A percentile compares a stretch with the other conserved stretches of the same genome.
Evolutionary conservation across 352 stramenopile species (phyloP).

Genomic region (Pythium folliculosum): DNA sequence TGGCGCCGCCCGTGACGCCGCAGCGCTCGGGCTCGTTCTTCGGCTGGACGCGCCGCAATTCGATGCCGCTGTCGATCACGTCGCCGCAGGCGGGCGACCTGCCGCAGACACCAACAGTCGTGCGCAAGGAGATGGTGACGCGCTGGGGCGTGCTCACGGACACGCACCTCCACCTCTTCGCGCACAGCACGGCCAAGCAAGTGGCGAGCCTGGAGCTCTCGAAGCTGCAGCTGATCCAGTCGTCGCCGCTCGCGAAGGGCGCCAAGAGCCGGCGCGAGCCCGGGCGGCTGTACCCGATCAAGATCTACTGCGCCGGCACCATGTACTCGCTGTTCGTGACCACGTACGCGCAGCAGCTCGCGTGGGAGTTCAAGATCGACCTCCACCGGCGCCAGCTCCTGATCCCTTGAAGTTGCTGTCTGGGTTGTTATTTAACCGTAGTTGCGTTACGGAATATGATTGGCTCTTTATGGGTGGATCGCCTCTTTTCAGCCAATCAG

Average conservation of each 20-base stretch:
- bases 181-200: constrained; percentile 73
- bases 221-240: constrained; percentile 79
- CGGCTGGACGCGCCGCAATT: constrained; percentile 57
- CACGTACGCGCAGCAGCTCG: constrained; percentile 74
- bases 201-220: constrained; percentile 70
- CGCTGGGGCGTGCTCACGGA: constrained; percentile 82
- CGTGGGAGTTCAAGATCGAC: constrained; percentile 83
- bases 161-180: constrained; percentile 78
- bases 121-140: constrained; percentile 61
- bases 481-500: constrained; percentile 40
- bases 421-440: constrained; percentile 30
- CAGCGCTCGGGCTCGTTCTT: constrained; percentile 51
- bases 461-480: constrained; percentile 15
- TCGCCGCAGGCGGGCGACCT: constrained; percentile 47
- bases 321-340: constrained; percentile 81
- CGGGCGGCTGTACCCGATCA: constrained; percentile 62
- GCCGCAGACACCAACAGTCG: constrained; percentile 45
- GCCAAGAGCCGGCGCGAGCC: constrained; percentile 47
- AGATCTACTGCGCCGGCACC: constrained; percentile 66
- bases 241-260: constrained; percentile 33
- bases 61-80: constrained; percentile 38
- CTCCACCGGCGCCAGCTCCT: constrained; percentile 68
- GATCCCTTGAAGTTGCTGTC: constrained; percentile 48
- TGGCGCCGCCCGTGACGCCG: constrained; percentile 49
- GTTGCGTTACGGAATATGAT: constrained; percentile 14